Percentiles rank a stretch among this genome's conserved stretches.
Conservation (phyloP, 371 early-diverging fungal genomes). For the Actinomucor elegans region DNA sequence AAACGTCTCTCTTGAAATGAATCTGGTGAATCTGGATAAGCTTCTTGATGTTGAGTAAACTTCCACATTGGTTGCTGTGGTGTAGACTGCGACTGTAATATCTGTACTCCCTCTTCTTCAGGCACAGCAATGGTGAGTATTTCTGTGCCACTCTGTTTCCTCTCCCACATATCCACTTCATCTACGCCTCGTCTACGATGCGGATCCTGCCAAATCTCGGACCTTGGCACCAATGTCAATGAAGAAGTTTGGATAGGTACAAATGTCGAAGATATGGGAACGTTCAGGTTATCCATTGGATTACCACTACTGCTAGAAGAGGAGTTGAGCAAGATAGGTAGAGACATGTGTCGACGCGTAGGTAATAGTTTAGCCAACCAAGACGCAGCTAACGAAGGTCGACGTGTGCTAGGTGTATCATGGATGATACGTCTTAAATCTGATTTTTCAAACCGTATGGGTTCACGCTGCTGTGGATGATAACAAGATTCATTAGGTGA, state of each 20-base stretch:
- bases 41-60: constrained; percentile 6
- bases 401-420: not conserved
- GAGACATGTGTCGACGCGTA: not conserved
- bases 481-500: not conserved
- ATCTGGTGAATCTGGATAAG: constrained; percentile 29
- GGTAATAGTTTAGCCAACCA: constrained; percentile 10
- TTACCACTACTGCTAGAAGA: not conserved
- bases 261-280: constrained; percentile 14
- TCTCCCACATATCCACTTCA: constrained; percentile 42
- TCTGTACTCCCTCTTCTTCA: not conserved
- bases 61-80: constrained; percentile 11
- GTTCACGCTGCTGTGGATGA: constrained; percentile 13
- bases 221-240: constrained; percentile 36
- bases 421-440: constrained; percentile 9
- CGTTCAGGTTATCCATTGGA: constrained; percentile 12
- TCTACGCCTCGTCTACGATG: constrained; percentile 42
- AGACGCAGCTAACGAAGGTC: constrained; percentile 15
- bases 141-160: constrained; percentile 20
- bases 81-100: too few species aligned
- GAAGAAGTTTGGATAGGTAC: constrained; percentile 23
- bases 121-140: not conserved
- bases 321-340: constrained; percentile 14
- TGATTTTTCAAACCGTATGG: constrained; percentile 19
- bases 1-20: constrained; percentile 1
- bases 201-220: constrained; percentile 38